phyloP scores from a whole-genome alignment of 2,329 filamentous ascomycete species.

The Neofusicoccum cordaticola region DNA sequence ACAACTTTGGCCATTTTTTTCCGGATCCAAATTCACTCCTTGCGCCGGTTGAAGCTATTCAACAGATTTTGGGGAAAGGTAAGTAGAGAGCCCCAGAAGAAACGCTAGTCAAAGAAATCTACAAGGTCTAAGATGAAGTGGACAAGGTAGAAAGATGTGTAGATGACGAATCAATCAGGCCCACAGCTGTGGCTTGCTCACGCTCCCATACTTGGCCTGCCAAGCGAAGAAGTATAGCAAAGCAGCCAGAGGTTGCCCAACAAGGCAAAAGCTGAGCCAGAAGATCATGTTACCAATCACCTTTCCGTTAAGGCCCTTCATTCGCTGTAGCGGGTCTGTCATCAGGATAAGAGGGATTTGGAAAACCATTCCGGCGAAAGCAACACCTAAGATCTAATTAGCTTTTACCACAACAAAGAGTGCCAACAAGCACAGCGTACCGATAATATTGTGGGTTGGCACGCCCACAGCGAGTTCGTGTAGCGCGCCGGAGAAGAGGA shows the following conservation, averaged over 20 bases:
- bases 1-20: too few species aligned
- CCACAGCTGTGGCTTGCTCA: conserved; percentile 43
- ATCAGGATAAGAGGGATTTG: conserved; percentile 84
- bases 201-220: conserved; percentile 94
- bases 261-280: conserved; percentile 93
- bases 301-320: conserved; percentile 70
- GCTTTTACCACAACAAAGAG: conserved; percentile 13
- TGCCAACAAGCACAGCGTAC: conserved; percentile 41
- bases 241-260: conserved; percentile 90
- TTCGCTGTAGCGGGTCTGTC: conserved; percentile 76
- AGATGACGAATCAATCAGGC: background rate
- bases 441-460: conserved; percentile 89
- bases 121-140: background rate
- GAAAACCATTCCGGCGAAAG: conserved; percentile 89
- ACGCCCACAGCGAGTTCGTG: conserved; percentile 92
- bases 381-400: conserved; percentile 62
- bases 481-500: conserved; percentile 80
- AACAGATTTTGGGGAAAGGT: background rate
- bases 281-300: conserved; percentile 91
- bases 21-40: background rate
- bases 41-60: background rate
- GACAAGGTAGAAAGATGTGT: background rate
- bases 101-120: background rate
- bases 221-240: conserved; percentile 96
- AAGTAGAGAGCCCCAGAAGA: background rate